These are phyloP conservation scores for Fusarium zealandicum DNA, from an alignment of 2,329 filamentous ascomycete species.

Conservation along the genomic window DNA sequence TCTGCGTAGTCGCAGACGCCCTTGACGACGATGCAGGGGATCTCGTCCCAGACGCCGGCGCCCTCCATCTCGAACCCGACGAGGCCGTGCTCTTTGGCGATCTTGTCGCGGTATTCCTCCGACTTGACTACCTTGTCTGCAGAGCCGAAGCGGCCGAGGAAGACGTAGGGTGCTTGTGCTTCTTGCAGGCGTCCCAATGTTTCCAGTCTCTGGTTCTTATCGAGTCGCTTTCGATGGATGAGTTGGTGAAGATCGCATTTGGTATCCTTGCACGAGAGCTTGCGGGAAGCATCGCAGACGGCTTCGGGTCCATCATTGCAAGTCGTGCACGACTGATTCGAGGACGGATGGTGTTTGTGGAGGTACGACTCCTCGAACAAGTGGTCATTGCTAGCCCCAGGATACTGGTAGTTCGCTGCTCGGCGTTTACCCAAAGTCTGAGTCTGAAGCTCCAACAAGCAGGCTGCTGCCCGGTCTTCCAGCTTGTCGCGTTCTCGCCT, in stretches of 20 bases:
- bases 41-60: conserved; percentile 42
- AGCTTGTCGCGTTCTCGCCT: background rate
- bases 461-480: background rate
- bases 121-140: conserved; percentile 50
- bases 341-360: conserved; percentile 10
- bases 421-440: background rate
- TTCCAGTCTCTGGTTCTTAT: background rate
- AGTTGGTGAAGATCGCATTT: background rate
- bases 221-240: background rate
- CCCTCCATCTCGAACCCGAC: conserved; percentile 47
- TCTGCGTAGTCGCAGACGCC: conserved; percentile 48
- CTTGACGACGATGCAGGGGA: conserved; percentile 50
- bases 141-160: conserved; percentile 49
- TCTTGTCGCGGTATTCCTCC: conserved; percentile 44
- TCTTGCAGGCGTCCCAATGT: background rate
- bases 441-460: background rate
- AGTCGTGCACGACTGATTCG: background rate
- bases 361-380: conserved; percentile 21
- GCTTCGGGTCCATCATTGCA: background rate
- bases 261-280: conserved; percentile 1
- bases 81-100: conserved; percentile 33
- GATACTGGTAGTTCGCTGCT: conserved; percentile 32
- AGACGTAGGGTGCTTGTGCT: conserved; percentile 28
- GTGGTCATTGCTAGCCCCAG: conserved; percentile 36
- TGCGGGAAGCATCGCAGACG: background rate